Evolutionary conservation across 768 basidiomycete genomes (phyloP).

Genomic region (Punctularia strigosozonata): DNA sequence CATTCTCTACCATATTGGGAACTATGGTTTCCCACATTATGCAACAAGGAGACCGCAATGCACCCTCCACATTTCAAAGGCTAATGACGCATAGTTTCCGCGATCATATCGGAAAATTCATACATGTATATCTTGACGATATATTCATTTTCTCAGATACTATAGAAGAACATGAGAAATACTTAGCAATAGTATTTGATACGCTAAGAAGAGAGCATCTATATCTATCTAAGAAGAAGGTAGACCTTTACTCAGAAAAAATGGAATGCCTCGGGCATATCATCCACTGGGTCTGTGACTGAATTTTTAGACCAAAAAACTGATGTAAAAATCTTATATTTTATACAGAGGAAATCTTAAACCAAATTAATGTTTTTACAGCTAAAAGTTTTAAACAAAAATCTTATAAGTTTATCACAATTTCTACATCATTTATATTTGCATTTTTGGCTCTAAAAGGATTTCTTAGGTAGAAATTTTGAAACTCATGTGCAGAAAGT

Average conservation of each 20-base stretch:
- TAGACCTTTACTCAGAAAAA: conserved; percentile 17
- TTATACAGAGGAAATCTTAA: too few species aligned
- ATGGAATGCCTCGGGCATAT: conserved; percentile 28
- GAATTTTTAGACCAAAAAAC: too few species aligned
- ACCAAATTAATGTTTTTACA: too few species aligned
- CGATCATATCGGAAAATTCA: conserved; percentile 22
- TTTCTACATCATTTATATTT: too few species aligned
- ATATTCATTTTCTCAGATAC: conserved; percentile 30
- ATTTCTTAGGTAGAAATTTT: too few species aligned
- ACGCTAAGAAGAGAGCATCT: conserved; percentile 16
- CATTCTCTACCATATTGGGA: conserved; percentile 24
- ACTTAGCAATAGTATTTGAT: conserved; percentile 21
- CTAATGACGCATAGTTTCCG: conserved; percentile 25
- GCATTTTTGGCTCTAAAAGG: too few species aligned
- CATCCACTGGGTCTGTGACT: too few species aligned
- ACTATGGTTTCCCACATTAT: conserved; percentile 27
- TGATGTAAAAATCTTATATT: too few species aligned
- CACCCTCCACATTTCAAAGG: conserved; percentile 28
- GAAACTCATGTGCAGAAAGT: too few species aligned
- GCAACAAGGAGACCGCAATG: conserved; percentile 36
- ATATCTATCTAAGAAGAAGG: conserved; percentile 22
- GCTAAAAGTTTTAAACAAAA: too few species aligned
- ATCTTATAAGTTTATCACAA: too few species aligned
- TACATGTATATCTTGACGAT: conserved; percentile 33
- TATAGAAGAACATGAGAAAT: conserved; percentile 24